Base-by-base conservation (phyloP, 2,329 filamentous ascomycete species). In the Nemania abortiva region DNA sequence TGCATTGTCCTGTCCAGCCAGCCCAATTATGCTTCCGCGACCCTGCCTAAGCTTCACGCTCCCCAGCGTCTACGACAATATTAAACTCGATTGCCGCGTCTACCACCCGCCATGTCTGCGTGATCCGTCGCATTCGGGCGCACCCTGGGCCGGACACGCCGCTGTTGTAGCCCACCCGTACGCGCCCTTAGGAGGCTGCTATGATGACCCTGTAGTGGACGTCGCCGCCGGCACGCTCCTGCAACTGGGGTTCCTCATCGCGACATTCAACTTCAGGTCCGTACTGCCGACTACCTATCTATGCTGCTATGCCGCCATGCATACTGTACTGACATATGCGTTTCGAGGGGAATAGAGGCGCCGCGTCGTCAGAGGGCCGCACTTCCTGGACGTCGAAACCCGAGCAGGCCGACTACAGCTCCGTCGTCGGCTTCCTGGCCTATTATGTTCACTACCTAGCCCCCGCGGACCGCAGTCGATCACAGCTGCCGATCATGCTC, bases 331-430 rank as follows among this genome's bases (percentile, higher is more conserved):
- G 37, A 66, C 54, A 45, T 47, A 18, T 15, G 34, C 34, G n/a
- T 63, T 65, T 65, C 22, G 62, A 59, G 61, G 45, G 34, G 10
- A 39, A 76, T 69, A 97, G 95, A 81, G 95, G 95, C 58, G 93
- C 93, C 0, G 87, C 88, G 29, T 85, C 85, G 29, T 96, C 93
- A 0, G 87, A 88, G 63, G 94, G 94, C 5, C 87, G 87, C 58
- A 97, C 95, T 0, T 95, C 92, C 27, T 99, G 95, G 95, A 94
- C 92, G 1, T 91, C 91, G 3, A 92, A 89, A 73, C 88, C 93
- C 0, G 96, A 98, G 78, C 84, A 91, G 39, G 88, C 88, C 47
- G 96, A 99, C 78, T 98, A 97, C 80, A 87, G 88, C 59, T 93
- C 94, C 10, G 88, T 97, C 29, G 88, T 91, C n/a, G 94, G 90